Evolutionary conservation across 2,329 filamentous ascomycete species (phyloP), one percentile per base, ranked within the genome.

Genomic region (Aureobasidium subglaciale): DNA sequence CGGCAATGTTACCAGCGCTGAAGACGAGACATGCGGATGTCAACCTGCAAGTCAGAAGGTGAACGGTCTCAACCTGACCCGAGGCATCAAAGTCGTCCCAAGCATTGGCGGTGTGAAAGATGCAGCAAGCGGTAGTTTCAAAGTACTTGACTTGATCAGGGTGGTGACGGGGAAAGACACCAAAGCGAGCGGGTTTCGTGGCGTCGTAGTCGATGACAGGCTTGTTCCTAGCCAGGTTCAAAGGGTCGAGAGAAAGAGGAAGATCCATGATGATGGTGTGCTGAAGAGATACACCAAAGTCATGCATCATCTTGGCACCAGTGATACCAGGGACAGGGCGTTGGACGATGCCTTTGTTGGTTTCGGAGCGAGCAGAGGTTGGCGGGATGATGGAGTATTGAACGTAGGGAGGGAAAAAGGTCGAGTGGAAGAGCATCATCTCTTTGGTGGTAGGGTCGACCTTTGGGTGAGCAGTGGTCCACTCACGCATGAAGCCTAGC

Each of bases 281-380:
- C 5, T 64, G 67, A 5, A 70, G 74, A 1, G 84, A 86, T 1
- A 85, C 84, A 13, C 85, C 85, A 67, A 88, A 88, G 65, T 88
- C 85, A 64, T 88, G 86, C 84, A 88, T 88, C 78, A 88, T 85
- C 64, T 85, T 87, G 1, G 84, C 80, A 1, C 79, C 79, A 4
- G 73, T 72, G 24, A 88, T 74, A 0, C 84, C 84, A 0, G 83
- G 78, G 0, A 88, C 75, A 0, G 82, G 72, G 6, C 74, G 69
- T 59, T 82, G 81, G 56, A 86, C 70, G 45, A 73, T 61, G 48
- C 62, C 68, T 30, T 59, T 59, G 1, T 32, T 9, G 50, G 29
- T 29, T 66, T 40, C 61, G 13, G 49, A 41, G 18, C 37, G 38
- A 35, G 50, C 27, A 25, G 50, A 54, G 13, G 50, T 35, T 18